Base-by-base conservation (phyloP, 176 grass and related monocot genomes). In the Carex cristatella region DNA sequence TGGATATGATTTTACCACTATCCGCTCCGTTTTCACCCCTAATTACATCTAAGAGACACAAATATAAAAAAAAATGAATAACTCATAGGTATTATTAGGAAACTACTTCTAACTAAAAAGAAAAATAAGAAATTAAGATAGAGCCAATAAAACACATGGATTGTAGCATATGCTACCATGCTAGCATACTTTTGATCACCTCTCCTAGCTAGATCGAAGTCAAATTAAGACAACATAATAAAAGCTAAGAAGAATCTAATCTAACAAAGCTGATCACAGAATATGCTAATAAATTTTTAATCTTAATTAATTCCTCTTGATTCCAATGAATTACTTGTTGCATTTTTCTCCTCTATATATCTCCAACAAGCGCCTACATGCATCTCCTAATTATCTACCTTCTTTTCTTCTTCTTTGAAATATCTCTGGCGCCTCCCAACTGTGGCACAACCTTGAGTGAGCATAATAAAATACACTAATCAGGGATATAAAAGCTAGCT, bases 381-480 rank as follows among this genome's bases (percentile, higher is more conserved):
- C 11, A 5, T 40, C 37, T 65, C 28, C 32, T 80, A 69, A 46
- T 35, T 3, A 23, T 46, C 69, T 63, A 81, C 48, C 37, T 62
- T 58, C 71, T 86, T 62, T 58, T 79, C 58, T 86, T 86, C 83
- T 60, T 85, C 58, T 79, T 85, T 38, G 51, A 71, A 32, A 55
- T 76, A 77, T 73, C 58, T 44, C 6, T 18, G 15, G 10, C 10
- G 62, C 44, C 51, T 27, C 85, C 85, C 18, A 81, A 42, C 46
- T 73, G 63, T 5, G 78, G 78, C 40, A 87, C 85, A 54, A 87
- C 78, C 85, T 87, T 82, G 15, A 78, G 48, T 51, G 48, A 64
- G 7, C 10, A 65, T 10, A 11, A 78, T 14, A 58, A 58, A 78
- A 57, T 79, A 58, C 5, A 54, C 23, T 48, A 33, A 57, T 15